These are phyloP conservation scores for Eleusine coracana DNA, from an alignment of 176 grass and related monocot species.

Conservation along the genomic window DNA sequence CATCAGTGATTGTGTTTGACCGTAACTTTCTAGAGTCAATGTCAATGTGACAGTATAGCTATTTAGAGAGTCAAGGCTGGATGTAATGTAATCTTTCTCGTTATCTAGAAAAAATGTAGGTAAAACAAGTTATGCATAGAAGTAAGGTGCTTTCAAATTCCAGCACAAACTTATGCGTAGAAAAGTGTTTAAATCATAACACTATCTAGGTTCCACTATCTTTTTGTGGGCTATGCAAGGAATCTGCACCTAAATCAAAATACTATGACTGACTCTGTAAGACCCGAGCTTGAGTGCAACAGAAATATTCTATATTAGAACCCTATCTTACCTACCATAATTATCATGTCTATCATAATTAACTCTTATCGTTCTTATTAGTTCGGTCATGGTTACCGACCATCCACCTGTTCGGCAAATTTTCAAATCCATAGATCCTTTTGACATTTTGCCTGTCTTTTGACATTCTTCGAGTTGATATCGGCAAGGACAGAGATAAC, in stretches of 20 bases:
- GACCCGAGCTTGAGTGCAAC: neutral
- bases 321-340: slow-evolving; percentile 40
- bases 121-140: neutral
- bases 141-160: neutral
- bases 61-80: too few relatives aligned
- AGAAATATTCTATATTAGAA: neutral
- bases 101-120: too few relatives aligned
- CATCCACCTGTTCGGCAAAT: slow-evolving; percentile 42
- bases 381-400: slow-evolving; percentile 18
- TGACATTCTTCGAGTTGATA: slow-evolving; percentile 24
- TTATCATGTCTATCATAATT: neutral
- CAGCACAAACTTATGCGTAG: neutral
- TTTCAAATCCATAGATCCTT: slow-evolving; percentile 1
- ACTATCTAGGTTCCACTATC: neutral
- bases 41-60: too few relatives aligned
- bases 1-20: too few relatives aligned
- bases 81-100: too few relatives aligned
- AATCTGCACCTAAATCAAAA: slow-evolving; percentile 10
- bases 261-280: neutral
- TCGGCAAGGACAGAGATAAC: neutral
- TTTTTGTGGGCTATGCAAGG: neutral
- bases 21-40: too few relatives aligned
- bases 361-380: slow-evolving; percentile 16
- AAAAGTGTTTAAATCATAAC: neutral
- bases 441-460: slow-evolving; percentile 32